A percentile compares a stretch with the other conserved stretches of the same genome.
These are phyloP conservation scores for Colletotrichum salicis DNA, from an alignment of 2,329 filamentous ascomycete species.

Conservation along the genomic window DNA sequence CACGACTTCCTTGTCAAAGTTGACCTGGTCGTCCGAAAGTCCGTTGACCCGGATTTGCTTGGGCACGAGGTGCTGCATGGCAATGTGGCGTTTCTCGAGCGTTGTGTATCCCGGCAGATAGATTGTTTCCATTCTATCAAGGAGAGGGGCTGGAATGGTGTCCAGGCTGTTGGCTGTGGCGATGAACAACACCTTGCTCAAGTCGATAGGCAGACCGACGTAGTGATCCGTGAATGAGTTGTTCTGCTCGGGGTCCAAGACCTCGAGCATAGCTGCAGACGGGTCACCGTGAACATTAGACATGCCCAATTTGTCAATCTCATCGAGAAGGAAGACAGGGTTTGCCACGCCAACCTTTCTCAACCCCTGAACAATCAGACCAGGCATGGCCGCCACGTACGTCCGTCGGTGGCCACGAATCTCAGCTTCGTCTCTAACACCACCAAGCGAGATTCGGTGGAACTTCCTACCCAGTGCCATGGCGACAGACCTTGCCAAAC, in stretches of 20 bases:
- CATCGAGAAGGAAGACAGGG: slow-evolving; percentile 93
- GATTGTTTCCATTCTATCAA: slow-evolving; percentile 98
- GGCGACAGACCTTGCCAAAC: slow-evolving; percentile 90
- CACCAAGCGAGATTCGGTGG: slow-evolving; percentile 94
- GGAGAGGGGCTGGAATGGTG: slow-evolving; percentile 90
- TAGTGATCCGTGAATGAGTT: slow-evolving; percentile 96
- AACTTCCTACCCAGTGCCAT: slow-evolving; percentile 94
- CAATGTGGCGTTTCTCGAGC: slow-evolving; percentile 95
- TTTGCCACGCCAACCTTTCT: slow-evolving; percentile 97
- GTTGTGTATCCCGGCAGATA: slow-evolving; percentile 95
- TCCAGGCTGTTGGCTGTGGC: slow-evolving; percentile 95
- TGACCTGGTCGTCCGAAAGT: slow-evolving; percentile 78
- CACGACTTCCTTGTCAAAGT: slow-evolving; percentile 83
- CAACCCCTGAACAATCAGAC: slow-evolving; percentile 89
- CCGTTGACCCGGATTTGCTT: slow-evolving; percentile 96
- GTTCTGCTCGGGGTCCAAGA: slow-evolving; percentile 97
- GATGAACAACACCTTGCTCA: slow-evolving; percentile 97
- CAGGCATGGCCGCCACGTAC: slow-evolving; percentile 99
- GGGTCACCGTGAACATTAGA: slow-evolving; percentile 95
- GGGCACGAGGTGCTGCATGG: slow-evolving; percentile 90
- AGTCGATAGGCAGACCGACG: slow-evolving; percentile 92
- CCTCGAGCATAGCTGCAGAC: slow-evolving; percentile 96
- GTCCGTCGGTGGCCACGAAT: slow-evolving; percentile 94
- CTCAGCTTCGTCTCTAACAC: slow-evolving; percentile 95
- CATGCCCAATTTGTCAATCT: slow-evolving; percentile 96